Base-by-base conservation (phyloP, 306 rosid species). In the Lablab purpureus region DNA sequence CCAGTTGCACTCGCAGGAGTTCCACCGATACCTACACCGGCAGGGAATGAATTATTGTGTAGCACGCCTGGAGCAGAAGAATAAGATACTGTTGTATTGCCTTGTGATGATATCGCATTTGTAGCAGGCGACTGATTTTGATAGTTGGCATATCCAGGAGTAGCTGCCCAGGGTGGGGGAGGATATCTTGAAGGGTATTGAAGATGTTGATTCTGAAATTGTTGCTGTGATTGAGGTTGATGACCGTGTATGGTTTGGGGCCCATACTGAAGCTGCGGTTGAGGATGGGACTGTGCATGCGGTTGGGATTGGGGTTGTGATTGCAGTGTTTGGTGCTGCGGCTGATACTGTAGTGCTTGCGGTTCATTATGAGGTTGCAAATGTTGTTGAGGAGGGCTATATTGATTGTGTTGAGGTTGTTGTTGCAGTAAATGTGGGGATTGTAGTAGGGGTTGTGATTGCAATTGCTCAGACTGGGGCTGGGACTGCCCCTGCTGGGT, bases 161-260 rank as follows among this genome's bases (percentile, higher is more conserved):
- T 87, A 10, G 91, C 87, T 15, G 98, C 97, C 98, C 99, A 96
- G 34, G 98, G 99, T 11, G 98, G 99, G 27, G 99, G 92, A 74
- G 94, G 92, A 76, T 93, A 93, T 14, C 73, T 80, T 21, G 91
- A 72, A 11, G 87, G 77, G 80, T 92, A 87, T 27, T 79, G 92
- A 28, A 69, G 43, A 51, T 83, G 74, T 62, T 87, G 90, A 62
- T 84, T 87, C 59, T 75, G 86, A 71, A 70, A 65, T 13, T 71
- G 84, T 14, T 47, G 59, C 41, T 62, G 85, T 4, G 73, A 27
- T 51, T 55, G 64, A 41, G 74, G 76, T 9, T 59, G 85, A 10
- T 27, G 67, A 60, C 2, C 4, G 0, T 28, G 41, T 7, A 3
- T 6, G 1, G 41, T 37, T 30, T 75, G 81, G 11, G 73, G 50